Evolutionary conservation across 768 basidiomycete species (phyloP), one percentile per base, ranked within the genome.

Genomic region (Dioszegia hungarica): DNA sequence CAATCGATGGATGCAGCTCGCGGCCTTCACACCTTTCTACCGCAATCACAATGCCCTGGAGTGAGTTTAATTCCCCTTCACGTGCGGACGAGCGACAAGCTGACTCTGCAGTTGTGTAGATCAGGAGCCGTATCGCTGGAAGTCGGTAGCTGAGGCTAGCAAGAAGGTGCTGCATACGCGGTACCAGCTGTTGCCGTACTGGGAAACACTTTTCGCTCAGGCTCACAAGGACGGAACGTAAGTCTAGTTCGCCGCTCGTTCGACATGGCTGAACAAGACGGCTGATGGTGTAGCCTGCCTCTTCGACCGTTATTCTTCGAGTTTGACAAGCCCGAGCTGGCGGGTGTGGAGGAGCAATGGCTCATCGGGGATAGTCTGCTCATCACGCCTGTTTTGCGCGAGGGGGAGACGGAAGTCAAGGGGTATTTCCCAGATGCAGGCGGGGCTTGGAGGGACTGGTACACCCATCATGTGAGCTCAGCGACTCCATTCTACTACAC

Each of bases 1-100:
- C 75, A 85, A 84, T 60, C 82, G 89, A n/a, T 90, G 89, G 89
- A 89, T 88, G 87, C 84, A 86, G 71, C 80, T 89, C n/a, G 80
- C 86, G 3, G 88, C 88, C 1, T 90, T 90, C 72, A 81, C 81
- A 24, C 88, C 88, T 4, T 90, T 90, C 79, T 89, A 83, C 73
- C 79, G 88, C 36, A 90, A 90, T 71, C 89, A 90, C 72, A 73
- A 72, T 45, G 63, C 62, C n/a, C 59, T 29, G 1, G 40, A 58
- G 65, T 63, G 33, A 33, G 65, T 48, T 43, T n/a, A 22, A 9
- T 28, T 14, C 9, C n/a, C 5, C 45, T 8, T 24, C 53, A 29
- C 2, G 8, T 4, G 17, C 25, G 34, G 15, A 24, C n/a, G n/a
- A n/a, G n/a, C n/a, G n/a, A n/a, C n/a, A 29, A 12, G 53, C 53